Evolutionary conservation across 306 rosid genomes (phyloP), one percentile per base, ranked within the genome.

Genomic region (Urtica urens): DNA sequence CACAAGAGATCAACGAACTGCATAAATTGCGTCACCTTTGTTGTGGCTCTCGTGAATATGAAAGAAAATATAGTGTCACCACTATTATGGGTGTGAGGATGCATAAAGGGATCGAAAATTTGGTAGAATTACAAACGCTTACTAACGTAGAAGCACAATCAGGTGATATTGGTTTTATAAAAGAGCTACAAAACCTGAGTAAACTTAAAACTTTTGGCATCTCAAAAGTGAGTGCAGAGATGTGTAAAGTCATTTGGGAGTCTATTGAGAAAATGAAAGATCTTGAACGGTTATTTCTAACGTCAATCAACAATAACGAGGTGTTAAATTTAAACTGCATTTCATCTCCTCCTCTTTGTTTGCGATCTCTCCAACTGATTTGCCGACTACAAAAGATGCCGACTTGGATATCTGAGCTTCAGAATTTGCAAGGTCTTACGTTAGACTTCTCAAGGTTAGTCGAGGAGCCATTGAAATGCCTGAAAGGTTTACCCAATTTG

Each of bases 201-300:
- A 53, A 26, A 1, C 5, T 59, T 1, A 26, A 23, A 3, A 12
- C 1, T 4, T 25, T 59, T 5, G 1, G 49, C 1, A 14, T 59
- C 20, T 9, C 1, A 0, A 17, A 38, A 1, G 1, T 47, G 23
- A 59, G n/a, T 0, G 0, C 29, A 14, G 35, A 35, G 28, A 18
- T 46, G 7, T 72, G 50, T 23, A 47, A 16, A 7, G 66, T 34
- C 6, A 1, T 71, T 4, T 18, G 51, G 0, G n/a, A 19, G 4
- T 35, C 58, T 17, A 39, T 61, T 17, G 37, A 15, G 31, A 57
- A 57, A 38, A 66, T 65, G 72, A 40, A 6, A 0, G 23, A 12
- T 14, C 73, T 72, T 46, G 34, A 31, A n/a, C n/a, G n/a, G n/a
- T n/a, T n/a, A n/a, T n/a, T n/a, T n/a, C n/a, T n/a, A n/a, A n/a